These are phyloP conservation scores for Ophiobolus disseminans DNA, from an alignment of 2,329 filamentous ascomycete species.

Conservation along the genomic window DNA sequence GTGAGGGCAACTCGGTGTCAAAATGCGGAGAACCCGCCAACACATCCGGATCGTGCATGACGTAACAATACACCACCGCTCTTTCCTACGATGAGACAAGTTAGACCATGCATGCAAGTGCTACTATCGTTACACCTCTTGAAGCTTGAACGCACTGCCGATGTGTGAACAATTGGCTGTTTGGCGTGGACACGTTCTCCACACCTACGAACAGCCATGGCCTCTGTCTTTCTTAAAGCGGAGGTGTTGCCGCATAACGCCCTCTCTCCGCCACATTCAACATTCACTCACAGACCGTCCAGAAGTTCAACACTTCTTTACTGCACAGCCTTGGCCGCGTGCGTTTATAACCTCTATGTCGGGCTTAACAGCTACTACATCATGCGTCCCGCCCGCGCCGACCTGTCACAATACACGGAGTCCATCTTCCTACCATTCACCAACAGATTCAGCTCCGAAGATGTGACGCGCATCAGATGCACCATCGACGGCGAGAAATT, in stretches of 20 bases:
- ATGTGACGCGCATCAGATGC: conserved; percentile 35
- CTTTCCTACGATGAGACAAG: no score
- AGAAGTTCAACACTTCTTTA: conserved; percentile 30
- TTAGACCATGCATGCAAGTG: conserved; percentile 1
- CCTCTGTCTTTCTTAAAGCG: conserved; percentile 24
- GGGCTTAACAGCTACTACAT: conserved; percentile 7
- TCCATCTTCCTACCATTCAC: conserved; percentile 45
- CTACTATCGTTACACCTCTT: background rate
- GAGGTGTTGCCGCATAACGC: conserved; percentile 6
- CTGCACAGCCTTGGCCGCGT: conserved; percentile 12
- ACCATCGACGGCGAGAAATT: conserved; percentile 37
- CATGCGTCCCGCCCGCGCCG: conserved; percentile 16
- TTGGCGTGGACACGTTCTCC: conserved; percentile 7
- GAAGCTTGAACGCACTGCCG: conserved; percentile 15
- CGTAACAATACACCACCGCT: conserved; percentile 5
- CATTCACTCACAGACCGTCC: conserved; percentile 6
- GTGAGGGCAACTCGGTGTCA: background rate
- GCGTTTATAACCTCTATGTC: conserved; percentile 14
- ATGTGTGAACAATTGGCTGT: conserved; percentile 18
- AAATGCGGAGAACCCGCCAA: conserved; percentile 4
- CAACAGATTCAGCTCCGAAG: conserved; percentile 33
- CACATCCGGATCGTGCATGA: conserved; percentile 5
- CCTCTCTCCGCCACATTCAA: conserved; percentile 20
- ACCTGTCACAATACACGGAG: conserved; percentile 24
- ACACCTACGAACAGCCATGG: conserved; percentile 27